A percentile compares a stretch with the other conserved stretches of the same genome.
phyloP scores from a whole-genome alignment of 768 basidiomycete genomes.

The Lactifluus pinguis region DNA sequence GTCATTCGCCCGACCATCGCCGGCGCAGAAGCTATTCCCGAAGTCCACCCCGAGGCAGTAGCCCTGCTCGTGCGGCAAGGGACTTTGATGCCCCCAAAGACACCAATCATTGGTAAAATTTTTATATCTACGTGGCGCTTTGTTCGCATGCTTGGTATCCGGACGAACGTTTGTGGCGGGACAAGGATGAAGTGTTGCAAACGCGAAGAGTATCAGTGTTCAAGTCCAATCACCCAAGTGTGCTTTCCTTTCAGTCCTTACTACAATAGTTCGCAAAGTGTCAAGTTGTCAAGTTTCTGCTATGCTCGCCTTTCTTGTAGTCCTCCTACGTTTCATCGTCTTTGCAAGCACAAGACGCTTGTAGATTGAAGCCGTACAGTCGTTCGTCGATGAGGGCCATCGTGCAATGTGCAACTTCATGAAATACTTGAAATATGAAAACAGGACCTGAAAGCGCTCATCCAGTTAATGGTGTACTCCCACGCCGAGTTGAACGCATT shows the following conservation, averaged over 20 bases:
- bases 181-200: constrained; percentile 37
- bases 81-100: constrained; percentile 41
- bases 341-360: constrained; percentile 22
- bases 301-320: constrained; percentile 47
- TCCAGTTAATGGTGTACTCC: not conserved
- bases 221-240: constrained; percentile 41
- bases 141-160: constrained; percentile 19
- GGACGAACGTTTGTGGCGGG: constrained; percentile 17
- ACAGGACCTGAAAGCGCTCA: constrained; percentile 5
- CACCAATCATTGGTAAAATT: constrained; percentile 54
- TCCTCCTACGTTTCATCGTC: constrained; percentile 28
- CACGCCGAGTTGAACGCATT: not conserved
- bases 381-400: constrained; percentile 15
- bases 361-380: constrained; percentile 19
- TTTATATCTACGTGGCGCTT: constrained; percentile 17
- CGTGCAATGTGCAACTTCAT: constrained; percentile 15
- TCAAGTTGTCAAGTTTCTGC: constrained; percentile 62
- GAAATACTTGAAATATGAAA: constrained; percentile 15
- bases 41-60: constrained; percentile 70
- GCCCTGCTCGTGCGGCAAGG: constrained; percentile 32
- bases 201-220: constrained; percentile 28
- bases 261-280: constrained; percentile 43
- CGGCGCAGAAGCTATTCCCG: constrained; percentile 70
- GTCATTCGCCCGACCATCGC: constrained; percentile 72
- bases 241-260: constrained; percentile 36